Evolutionary conservation across 2,329 filamentous ascomycete species (phyloP), one percentile per base, ranked within the genome.

Genomic region (Cryphonectria nitschkei): DNA sequence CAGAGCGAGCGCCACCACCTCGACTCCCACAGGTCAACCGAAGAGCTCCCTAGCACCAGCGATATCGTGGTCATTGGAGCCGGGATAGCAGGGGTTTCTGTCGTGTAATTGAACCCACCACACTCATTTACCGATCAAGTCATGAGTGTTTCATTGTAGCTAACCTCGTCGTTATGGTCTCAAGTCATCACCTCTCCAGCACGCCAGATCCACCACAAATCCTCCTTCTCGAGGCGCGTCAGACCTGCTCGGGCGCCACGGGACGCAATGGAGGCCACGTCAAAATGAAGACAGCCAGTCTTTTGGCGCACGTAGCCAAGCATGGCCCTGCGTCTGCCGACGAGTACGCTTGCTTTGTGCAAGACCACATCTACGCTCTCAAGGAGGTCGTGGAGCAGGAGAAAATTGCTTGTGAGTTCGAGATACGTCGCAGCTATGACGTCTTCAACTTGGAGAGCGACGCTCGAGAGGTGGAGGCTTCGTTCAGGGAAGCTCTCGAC

Each of bases 261-360:
- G 71, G 69, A 32, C 71, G 71, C 32, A 73, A 73, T 4, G 69
- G 71, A 7, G 71, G 71, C 32, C 71, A 73, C 29, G 14, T 54
- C 16, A 73, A 70, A 14, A 13, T 34, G 6, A 69, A 70, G 41
- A 67, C 67, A 11, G 61, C 67, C 16, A 62, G 43, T 2, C 32
- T 71, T 16, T 54, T 70, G 52, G 19, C 26, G 2, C 11, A 56
- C 11, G 32, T 41, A 34, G 58, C 64, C 50, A 68, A 26, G 26
- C 62, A 66, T 32, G 71, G 71, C 19, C 11, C 37, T 5, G 52
- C 34, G n/a, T 67, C 60, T 13, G 62, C 65, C 4, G 65, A 68
- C 16, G 71, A 73, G 22, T 29, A 54, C 9, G 64, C 67, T 9
- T 64, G 50, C 2, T 73, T 73, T 8, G 69, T 73, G 16, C 52